phyloP scores from a whole-genome alignment of 768 basidiomycete genomes.

The Boletus vermiculosoides region DNA sequence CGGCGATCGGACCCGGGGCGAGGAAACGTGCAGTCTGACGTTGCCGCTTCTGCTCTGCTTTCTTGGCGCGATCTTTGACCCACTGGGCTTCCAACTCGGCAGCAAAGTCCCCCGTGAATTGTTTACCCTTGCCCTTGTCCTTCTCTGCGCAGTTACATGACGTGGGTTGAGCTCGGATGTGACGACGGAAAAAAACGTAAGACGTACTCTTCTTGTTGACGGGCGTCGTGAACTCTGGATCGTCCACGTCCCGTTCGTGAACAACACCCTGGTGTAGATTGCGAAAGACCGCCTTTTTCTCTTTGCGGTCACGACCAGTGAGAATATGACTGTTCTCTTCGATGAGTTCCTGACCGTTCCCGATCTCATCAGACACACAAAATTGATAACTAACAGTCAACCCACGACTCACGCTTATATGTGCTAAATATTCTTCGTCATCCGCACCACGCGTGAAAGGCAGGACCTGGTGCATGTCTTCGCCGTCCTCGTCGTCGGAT shows the following conservation, averaged over 20 bases:
- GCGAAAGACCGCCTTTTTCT: conserved; percentile 55
- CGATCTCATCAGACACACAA: conserved; percentile 1
- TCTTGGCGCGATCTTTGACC: conserved; percentile 80
- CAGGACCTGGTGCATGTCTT: conserved; percentile 21
- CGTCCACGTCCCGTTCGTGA: conserved; percentile 40
- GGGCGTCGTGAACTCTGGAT: conserved; percentile 20
- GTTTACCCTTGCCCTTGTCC: conserved; percentile 30
- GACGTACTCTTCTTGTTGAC: conserved; percentile 49
- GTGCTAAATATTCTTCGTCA: conserved; percentile 56
- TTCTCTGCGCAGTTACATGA: conserved; percentile 16
- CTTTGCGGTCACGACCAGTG: conserved; percentile 43
- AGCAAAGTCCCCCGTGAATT: conserved; percentile 38
- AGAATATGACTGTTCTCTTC: conserved; percentile 58
- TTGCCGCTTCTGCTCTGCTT: conserved; percentile 69
- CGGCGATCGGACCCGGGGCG: conserved; percentile 51
- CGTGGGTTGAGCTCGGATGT: not conserved
- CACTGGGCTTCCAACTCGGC: conserved; percentile 64
- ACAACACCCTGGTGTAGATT: conserved; percentile 59
- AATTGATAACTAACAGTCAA: not conserved
- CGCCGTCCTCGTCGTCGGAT: conserved; percentile 26
- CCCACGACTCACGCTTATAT: conserved; percentile 48
- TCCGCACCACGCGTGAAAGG: conserved; percentile 45
- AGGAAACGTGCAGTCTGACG: conserved; percentile 57
- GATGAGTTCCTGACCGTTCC: conserved; percentile 59
- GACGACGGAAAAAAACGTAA: not conserved